phyloP scores from a whole-genome alignment of 2,329 filamentous ascomycete species.

The Claviceps maximensis region DNA sequence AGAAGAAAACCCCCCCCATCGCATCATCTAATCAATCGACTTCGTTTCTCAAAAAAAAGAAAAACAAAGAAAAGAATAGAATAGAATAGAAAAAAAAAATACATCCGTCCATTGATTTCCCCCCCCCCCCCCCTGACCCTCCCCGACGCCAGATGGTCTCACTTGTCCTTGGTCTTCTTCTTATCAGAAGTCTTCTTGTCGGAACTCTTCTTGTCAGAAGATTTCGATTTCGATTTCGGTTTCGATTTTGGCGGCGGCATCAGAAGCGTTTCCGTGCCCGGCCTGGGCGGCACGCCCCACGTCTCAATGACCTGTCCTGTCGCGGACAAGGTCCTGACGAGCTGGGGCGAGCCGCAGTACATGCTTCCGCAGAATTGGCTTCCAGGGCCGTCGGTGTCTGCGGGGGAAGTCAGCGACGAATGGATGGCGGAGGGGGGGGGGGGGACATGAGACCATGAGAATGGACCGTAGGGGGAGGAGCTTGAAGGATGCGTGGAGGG shows the following conservation, averaged over 20 bases:
- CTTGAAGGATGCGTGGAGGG: too few relatives aligned
- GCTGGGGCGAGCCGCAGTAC: slow-evolving; percentile 7
- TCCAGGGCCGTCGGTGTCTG: slow-evolving; percentile 1
- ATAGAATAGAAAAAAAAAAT: too few relatives aligned
- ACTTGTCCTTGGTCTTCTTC: background rate
- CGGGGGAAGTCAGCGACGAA: background rate
- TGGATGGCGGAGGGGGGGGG: background rate
- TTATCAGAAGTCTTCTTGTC: too few relatives aligned
- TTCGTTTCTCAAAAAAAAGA: too few relatives aligned
- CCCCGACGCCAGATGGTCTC: background rate
- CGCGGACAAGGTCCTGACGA: background rate
- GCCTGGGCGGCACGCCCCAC: slow-evolving; percentile 7
- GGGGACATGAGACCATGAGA: background rate
- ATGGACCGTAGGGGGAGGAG: too few relatives aligned
- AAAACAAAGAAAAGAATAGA: too few relatives aligned
- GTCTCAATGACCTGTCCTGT: slow-evolving; percentile 5
- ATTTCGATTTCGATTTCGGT: too few relatives aligned
- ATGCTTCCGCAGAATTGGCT: slow-evolving; percentile 7
- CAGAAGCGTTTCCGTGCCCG: background rate
- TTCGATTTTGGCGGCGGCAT: background rate
- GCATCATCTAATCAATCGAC: background rate
- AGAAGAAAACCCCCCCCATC: background rate
- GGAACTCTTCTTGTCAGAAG: background rate
- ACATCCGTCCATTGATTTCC: too few relatives aligned
- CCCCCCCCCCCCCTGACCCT: too few relatives aligned